Percentiles rank a stretch among this genome's conserved stretches.
Evolutionary conservation across 169 alveolate genomes (phyloP).

Genomic region (Eimeria maxima): DNA sequence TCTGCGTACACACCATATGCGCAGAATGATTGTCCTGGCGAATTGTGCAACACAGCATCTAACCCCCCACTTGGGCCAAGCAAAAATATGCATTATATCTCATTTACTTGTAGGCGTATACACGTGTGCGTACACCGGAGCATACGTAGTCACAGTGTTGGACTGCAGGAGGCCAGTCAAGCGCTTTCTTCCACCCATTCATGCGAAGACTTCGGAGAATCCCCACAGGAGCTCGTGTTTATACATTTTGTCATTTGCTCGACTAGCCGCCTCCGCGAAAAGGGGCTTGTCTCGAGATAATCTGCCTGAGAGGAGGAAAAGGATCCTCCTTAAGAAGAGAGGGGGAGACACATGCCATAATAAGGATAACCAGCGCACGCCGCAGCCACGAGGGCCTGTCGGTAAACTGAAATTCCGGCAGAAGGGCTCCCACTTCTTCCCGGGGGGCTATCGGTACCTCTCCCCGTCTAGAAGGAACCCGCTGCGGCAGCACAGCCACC

Average conservation of each 20-base stretch:
- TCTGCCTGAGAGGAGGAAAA: not conserved
- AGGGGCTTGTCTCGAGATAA: not conserved
- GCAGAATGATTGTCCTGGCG: not conserved
- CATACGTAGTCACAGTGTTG: no score
- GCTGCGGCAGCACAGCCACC: slow-evolving; percentile 33
- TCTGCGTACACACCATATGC: not conserved
- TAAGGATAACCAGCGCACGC: not conserved
- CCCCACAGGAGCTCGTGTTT: no score
- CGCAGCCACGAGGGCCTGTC: slow-evolving; percentile 13
- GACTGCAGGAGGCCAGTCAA: no score
- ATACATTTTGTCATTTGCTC: no score
- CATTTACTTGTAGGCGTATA: no score
- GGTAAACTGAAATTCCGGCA: not conserved
- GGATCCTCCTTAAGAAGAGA: slow-evolving; percentile 23
- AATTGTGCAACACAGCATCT: no score
- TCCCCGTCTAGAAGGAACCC: not conserved
- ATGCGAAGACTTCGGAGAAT: no score
- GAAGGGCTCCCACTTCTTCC: not conserved
- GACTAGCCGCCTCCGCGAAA: not conserved
- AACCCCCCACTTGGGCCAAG: no score
- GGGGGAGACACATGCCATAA: slow-evolving; percentile 13
- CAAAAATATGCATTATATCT: no score
- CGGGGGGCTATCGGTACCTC: not conserved
- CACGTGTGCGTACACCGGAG: no score
- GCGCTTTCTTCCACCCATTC: no score